Base-by-base conservation (phyloP, 2,329 filamentous ascomycete genomes). In the Cercospora sesami region DNA sequence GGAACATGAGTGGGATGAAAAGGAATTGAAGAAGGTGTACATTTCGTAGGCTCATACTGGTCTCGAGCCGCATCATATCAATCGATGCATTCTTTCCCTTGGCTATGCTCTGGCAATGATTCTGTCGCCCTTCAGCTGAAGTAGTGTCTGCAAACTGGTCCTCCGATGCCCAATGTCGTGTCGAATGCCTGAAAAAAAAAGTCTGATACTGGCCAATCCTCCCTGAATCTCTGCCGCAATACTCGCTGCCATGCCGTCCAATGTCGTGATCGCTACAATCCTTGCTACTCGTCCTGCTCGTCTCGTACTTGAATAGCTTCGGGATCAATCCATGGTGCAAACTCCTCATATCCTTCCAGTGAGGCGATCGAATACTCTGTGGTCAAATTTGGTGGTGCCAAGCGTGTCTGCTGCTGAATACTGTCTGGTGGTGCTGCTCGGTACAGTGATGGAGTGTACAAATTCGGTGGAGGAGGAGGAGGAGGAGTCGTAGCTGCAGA, bases 21-120 rank as follows among this genome's bases (percentile, higher is more conserved):
- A 84, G 1, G 83, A 87, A 65, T 81, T 95, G 67, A 91, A 91
- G 83, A 97, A 96, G 83, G 93, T 98, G 23, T 99, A 90, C 78
- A 97, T 98, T 68, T 92, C 92, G 64, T 97, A 68, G 39, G 55
- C 21, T 39, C 18, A 21, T 21, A 12, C 18, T 53, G 45, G 23
- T 21, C 75, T 26, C 16, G 39, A 30, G 59, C 28, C 18, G 58
- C 51, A 18, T 51, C 31, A 66, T 31, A 51, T 36, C 45, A 23
- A 33, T 36, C 60, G 28, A 18, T 26, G 42, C 10, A 48, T 30
- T 62, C 26, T 51, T 62, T 28, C 4, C 23, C 26, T 5, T 53
- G 21, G 18, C 48, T 26, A 26, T 36, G 33, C 31, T 36, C 36
- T 39, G 36, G 14, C 36, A 39, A 39, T 39, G 36, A 14, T n/a